Evolutionary conservation across 179 eudicot genomes (phyloP), one percentile per base, ranked within the genome.

Genomic region (Silene coronaria): DNA sequence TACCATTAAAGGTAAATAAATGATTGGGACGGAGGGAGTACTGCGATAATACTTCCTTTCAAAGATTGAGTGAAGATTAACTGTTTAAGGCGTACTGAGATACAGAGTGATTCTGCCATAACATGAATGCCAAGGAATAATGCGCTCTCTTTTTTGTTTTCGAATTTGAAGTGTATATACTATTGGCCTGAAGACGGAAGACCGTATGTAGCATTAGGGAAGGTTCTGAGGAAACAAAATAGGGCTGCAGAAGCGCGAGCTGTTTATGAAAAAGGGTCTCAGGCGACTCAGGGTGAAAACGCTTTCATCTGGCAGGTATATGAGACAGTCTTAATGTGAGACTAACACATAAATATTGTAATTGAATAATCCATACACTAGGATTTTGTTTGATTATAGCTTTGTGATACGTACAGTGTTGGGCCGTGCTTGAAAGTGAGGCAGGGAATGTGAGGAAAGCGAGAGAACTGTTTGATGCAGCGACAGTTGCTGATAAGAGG

Each of bases 151-250:
- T 42, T 7, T 32, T 4, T 66, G 32, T 19, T 34, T 2, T 17
- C 6, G 34, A 32, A 0, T 23, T 61, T 83, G 82, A 64, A 93
- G 99, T 95, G 99, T 84, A 84, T 95, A 82, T 67, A 73, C 70
- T 84, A 86, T 80, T 95, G 99, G 99, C 97, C 99, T 9, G 97
- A 95, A 80, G 99, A 95, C 69, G 99, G 99, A 75, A 83, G 99
- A 66, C 80, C 96, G 12, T 95, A 95, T 75, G 99, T 95, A 63
- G 96, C 97, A 12, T 67, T 92, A 63, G 99, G 99, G 22, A 95
- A 91, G 82, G 85, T 88, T 38, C 74, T 90, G 75, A 77, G 91
- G 74, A 95, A 89, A 84, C 99, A 92, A 81, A 87, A 89, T 24
- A 86, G 81, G 78, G 76, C 77, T 77, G 78, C 81, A n/a, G 97